phyloP scores from a whole-genome alignment of 139 green algal genomes.

The Micractinium sp. region DNA sequence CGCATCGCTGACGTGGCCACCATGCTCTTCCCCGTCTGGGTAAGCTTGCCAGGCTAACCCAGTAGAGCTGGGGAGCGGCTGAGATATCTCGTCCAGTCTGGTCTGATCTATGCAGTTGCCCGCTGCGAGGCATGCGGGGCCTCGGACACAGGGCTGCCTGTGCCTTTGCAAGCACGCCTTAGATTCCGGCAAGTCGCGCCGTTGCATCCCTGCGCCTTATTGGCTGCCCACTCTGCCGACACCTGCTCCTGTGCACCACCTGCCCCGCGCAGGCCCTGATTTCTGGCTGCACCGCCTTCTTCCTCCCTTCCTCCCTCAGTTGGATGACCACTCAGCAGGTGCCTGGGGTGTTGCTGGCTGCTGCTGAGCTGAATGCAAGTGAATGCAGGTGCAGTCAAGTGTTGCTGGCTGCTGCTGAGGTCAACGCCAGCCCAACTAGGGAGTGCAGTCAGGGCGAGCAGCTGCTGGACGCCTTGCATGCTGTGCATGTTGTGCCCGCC shows the following conservation, averaged over 20 bases:
- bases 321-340: conserved; percentile 74
- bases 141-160: neutral
- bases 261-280: conserved; percentile 14
- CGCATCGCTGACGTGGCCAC: conserved; percentile 64
- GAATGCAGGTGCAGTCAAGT: conserved; percentile 6
- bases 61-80: too few relatives aligned
- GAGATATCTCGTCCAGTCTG: too few relatives aligned
- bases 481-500: too few relatives aligned
- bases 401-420: neutral
- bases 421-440: neutral
- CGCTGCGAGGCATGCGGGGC: neutral
- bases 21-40: conserved; percentile 87
- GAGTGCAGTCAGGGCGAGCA: neutral
- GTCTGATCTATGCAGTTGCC: too few relatives aligned
- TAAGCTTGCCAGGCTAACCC: conserved; percentile 25
- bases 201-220: neutral
- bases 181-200: too few relatives aligned
- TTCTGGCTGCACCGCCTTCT: conserved; percentile 33
- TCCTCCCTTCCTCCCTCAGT: conserved; percentile 24
- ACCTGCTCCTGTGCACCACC: too few relatives aligned
- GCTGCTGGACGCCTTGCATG: neutral
- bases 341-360: conserved; percentile 78
- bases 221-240: neutral
- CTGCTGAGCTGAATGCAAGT: conserved; percentile 67
- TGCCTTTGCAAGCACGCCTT: too few relatives aligned